Evolutionary conservation across 371 early-diverging fungal genomes (phyloP), one percentile per base, ranked within the genome.

Genomic region (Lichtheimia ramosa): DNA sequence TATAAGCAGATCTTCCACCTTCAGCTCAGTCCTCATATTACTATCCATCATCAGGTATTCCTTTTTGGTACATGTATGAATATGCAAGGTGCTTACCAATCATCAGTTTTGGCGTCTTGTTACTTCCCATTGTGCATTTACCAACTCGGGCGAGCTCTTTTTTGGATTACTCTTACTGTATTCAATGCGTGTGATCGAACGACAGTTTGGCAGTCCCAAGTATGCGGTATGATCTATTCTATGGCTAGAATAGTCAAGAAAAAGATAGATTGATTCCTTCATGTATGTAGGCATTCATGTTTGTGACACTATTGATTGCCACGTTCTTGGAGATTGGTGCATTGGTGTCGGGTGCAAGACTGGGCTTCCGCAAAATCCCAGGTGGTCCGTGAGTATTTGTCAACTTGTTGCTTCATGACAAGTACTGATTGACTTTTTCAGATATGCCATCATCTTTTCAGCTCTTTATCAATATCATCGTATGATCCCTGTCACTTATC

Each of bases 151-250:
- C 0, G 90, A 89, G 61, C 66, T 90, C 23, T 79, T 92, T 14
- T 86, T 88, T 56, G 90, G 88, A 10, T 71, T 84, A 20, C 57
- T 89, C 8, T 61, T 92, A 42, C 50, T 86, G 14, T 88, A 90
- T 65, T 78, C 87, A 16, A 75, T 89, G 64, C 83, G 91, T 23
- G 72, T 85, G 18, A 77, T 90, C 34, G 92, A 92, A 65, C 87
- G 91, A 43, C 87, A 83, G 21, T 90, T 82, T 75, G 89, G 90
- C 15, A 80, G 85, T 23, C 64, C 77, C 15, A 90, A 90, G 71
- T 92, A 85, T 65, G 81, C 75, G 39, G 87, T 82, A 84, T 51
- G 68, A 56, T 10, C 5, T 7, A 43, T n/a, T 27, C 2, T n/a
- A 18, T 42, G 34, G 15, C n/a, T n/a, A n/a, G n/a, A n/a, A n/a